phyloP scores from a whole-genome alignment of 2,329 filamentous ascomycete genomes.

The Ambrosiella cleistominuta region DNA sequence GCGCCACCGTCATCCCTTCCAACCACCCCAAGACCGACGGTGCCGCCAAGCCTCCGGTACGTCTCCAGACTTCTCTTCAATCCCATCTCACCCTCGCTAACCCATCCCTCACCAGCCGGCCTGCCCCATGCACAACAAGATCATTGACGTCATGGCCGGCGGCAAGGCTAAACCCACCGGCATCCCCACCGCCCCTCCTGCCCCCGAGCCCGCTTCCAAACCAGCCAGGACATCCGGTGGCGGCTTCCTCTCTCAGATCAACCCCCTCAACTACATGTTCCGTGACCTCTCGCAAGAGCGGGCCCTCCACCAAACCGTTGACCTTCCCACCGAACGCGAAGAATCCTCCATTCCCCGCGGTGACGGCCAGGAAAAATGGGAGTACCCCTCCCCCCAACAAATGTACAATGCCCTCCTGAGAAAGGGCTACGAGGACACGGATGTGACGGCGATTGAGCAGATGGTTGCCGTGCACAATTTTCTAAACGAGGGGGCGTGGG shows the following conservation, averaged over 20 bases:
- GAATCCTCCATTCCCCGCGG: slow-evolving; percentile 81
- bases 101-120: slow-evolving; percentile 23
- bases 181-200: slow-evolving; percentile 21
- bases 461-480: slow-evolving; percentile 99
- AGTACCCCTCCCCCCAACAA: slow-evolving; percentile 94
- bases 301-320: slow-evolving; percentile 52
- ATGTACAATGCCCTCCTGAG: slow-evolving; percentile 98
- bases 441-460: slow-evolving; percentile 77
- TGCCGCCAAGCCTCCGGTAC: slow-evolving; percentile 7
- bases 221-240: background rate
- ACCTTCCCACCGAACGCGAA: slow-evolving; percentile 66
- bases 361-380: slow-evolving; percentile 67
- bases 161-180: slow-evolving; percentile 17
- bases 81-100: background rate
- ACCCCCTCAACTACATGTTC: slow-evolving; percentile 90
- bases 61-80: background rate
- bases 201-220: slow-evolving; percentile 22
- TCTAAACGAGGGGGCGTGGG: slow-evolving; percentile 92
- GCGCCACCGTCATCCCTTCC: background rate
- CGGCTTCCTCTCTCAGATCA: slow-evolving; percentile 38
- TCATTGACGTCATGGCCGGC: slow-evolving; percentile 27
- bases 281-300: slow-evolving; percentile 63
- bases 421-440: slow-evolving; percentile 90
- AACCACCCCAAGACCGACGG: slow-evolving; percentile 1
- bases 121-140: slow-evolving; percentile 42